Conservation (phyloP, 2,329 filamentous ascomycete species). For the Dactylellina sp. region DNA sequence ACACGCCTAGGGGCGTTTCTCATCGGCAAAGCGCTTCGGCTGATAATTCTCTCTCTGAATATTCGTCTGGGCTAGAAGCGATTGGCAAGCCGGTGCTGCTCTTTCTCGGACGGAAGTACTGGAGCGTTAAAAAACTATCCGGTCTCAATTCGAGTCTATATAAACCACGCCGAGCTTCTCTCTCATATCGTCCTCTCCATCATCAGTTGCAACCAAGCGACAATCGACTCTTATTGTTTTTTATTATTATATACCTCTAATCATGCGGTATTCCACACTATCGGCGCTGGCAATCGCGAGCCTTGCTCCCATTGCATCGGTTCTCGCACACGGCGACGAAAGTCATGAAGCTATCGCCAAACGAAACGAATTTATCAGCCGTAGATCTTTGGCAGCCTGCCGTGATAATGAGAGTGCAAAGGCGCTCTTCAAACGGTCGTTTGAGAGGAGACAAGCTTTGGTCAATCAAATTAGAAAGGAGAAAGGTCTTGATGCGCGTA, state of each 20-base stretch:
- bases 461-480: conserved; percentile 40
- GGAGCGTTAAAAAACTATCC: no score
- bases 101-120: no score
- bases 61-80: no score
- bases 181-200: neutral
- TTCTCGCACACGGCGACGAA: conserved; percentile 49
- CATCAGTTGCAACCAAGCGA: neutral
- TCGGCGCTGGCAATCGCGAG: conserved; percentile 31
- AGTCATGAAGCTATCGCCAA: conserved; percentile 37
- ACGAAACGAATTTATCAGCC: conserved; percentile 49
- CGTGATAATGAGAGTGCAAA: conserved; percentile 46
- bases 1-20: no score
- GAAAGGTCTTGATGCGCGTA: conserved; percentile 40
- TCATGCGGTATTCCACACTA: conserved; percentile 42
- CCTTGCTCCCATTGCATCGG: conserved; percentile 22
- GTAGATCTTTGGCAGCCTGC: conserved; percentile 48
- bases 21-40: no score
- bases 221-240: neutral
- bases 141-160: conserved; percentile 5
- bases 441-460: conserved; percentile 38
- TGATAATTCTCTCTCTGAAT: neutral
- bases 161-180: neutral
- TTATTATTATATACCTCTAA: no score
- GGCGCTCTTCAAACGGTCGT: conserved; percentile 38
- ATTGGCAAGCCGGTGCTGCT: no score